Percentiles rank a stretch among this genome's conserved stretches.
Evolutionary conservation across 2,329 filamentous ascomycete genomes (phyloP).

Genomic region (Aspergillus fructus): DNA sequence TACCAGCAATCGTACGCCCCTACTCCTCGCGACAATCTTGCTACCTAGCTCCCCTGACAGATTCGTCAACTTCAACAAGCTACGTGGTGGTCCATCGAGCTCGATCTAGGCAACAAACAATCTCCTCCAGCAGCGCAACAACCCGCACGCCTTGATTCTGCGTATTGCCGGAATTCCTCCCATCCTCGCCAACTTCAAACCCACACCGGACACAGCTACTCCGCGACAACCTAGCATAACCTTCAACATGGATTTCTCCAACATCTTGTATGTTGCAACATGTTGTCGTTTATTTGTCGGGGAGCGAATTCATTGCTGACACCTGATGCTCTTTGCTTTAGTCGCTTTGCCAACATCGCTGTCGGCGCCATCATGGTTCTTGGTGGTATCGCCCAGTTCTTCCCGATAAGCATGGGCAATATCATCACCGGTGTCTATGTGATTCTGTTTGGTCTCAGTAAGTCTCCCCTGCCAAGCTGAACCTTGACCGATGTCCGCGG

Average conservation of each 20-base stretch:
- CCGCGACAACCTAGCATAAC: not conserved
- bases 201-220: not conserved
- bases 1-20: not conserved
- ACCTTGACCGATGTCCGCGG: not conserved
- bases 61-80: constrained; percentile 2
- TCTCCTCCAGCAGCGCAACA: not conserved
- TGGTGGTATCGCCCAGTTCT: constrained; percentile 63
- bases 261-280: constrained; percentile 73
- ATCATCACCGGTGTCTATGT: constrained; percentile 84
- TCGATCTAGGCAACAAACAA: constrained; percentile 4
- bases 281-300: not conserved
- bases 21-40: constrained; percentile 9
- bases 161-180: not conserved
- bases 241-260: constrained; percentile 79
- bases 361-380: constrained; percentile 84
- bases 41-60: constrained; percentile 9
- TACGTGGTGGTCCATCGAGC: constrained; percentile 9
- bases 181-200: not conserved
- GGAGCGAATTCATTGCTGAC: not conserved
- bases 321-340: constrained; percentile 41
- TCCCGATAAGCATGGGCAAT: constrained; percentile 50
- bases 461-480: constrained; percentile 27
- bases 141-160: not conserved
- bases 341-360: constrained; percentile 90
- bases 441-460: constrained; percentile 85